phyloP scores from a whole-genome alignment of 345 rosid species.

The Citrus unshiu region DNA sequence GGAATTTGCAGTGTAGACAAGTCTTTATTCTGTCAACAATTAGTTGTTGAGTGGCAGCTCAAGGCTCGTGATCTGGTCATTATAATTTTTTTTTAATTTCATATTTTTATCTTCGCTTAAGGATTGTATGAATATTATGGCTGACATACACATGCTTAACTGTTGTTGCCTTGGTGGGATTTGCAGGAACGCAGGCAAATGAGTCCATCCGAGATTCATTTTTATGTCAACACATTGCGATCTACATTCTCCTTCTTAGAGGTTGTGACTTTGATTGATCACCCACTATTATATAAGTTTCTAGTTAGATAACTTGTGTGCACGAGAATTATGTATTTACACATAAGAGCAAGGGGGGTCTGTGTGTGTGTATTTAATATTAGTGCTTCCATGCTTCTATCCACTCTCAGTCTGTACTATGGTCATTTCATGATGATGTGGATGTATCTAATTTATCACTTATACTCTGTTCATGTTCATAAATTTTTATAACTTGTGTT shows the following conservation, averaged over 20 bases:
- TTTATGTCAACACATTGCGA: constrained; percentile 65
- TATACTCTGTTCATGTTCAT: neutral
- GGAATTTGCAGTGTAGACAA: neutral
- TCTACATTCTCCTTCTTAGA: constrained; percentile 72
- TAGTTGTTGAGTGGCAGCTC: neutral
- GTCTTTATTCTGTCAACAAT: neutral
- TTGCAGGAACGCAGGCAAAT: constrained; percentile 81
- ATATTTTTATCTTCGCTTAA: neutral
- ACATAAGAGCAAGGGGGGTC: neutral
- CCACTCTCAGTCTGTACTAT: neutral
- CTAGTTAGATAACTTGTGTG: neutral
- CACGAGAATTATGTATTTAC: neutral
- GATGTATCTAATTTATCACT: neutral
- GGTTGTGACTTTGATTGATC: constrained; percentile 34
- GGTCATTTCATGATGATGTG: neutral
- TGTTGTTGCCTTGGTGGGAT: constrained; percentile 24
- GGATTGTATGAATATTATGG: neutral
- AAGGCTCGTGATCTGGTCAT: neutral
- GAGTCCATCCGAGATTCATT: constrained; percentile 69
- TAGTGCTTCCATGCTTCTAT: neutral
- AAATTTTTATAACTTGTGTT: neutral
- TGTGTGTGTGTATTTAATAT: neutral
- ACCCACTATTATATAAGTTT: neutral
- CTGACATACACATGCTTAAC: constrained; percentile 2
- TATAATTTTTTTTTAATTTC: neutral